Evolutionary conservation across 768 basidiomycete genomes (phyloP).

Genomic region (Ramaria rubella): DNA sequence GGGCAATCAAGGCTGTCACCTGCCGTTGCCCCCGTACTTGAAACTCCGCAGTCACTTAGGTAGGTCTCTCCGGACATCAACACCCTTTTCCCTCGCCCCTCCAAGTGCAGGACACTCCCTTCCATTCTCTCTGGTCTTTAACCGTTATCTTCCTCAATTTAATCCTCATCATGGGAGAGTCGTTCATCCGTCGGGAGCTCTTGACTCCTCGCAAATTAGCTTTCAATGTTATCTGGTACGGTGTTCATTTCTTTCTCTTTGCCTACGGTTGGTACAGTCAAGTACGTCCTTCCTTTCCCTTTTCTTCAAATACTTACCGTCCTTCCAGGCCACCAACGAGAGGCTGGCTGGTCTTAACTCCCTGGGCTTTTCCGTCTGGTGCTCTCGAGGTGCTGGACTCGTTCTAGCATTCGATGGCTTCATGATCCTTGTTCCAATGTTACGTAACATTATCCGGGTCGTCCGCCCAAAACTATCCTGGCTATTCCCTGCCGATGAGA

Average conservation of each 20-base stretch:
- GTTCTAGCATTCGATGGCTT: conserved; percentile 83
- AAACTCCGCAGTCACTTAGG: background rate
- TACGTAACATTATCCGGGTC: conserved; percentile 81
- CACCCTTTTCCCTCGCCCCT: background rate
- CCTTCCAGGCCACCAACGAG: conserved; percentile 46
- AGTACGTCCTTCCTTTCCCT: conserved; percentile 33
- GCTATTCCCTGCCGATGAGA: conserved; percentile 89
- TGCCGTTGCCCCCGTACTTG: no score
- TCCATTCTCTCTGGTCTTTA: conserved; percentile 26
- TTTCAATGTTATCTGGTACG: conserved; percentile 78
- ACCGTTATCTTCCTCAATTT: background rate
- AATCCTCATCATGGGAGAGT: conserved; percentile 47
- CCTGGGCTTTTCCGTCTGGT: conserved; percentile 83
- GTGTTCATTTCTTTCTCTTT: conserved; percentile 66
- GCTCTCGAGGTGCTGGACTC: conserved; percentile 85
- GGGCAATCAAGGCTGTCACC: no score
- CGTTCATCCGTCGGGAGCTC: conserved; percentile 70
- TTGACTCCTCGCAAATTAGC: conserved; percentile 53
- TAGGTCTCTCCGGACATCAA: background rate
- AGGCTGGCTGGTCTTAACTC: conserved; percentile 70
- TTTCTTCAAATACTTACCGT: background rate
- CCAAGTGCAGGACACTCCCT: conserved; percentile 6
- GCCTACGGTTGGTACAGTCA: conserved; percentile 86
- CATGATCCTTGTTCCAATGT: conserved; percentile 81
- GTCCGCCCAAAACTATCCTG: conserved; percentile 75